A percentile compares a stretch with the other conserved stretches of the same genome.
Evolutionary conservation across 257 asterid genomes (phyloP).

Genomic region (Gardenia jasminoides): DNA sequence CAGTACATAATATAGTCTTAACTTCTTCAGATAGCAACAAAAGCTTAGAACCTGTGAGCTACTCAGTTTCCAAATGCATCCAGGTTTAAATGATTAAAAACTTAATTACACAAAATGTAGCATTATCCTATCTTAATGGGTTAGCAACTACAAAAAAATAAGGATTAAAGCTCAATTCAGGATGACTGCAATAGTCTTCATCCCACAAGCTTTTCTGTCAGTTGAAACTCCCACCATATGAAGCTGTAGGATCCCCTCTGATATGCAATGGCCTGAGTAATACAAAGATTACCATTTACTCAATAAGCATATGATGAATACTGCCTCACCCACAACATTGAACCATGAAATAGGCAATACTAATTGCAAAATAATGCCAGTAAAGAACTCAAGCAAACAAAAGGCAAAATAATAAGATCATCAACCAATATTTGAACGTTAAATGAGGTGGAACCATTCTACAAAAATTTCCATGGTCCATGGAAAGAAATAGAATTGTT

Average conservation of each 20-base stretch:
- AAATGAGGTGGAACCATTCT: neutral
- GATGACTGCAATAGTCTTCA: conserved; percentile 36
- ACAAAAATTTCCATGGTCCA: neutral
- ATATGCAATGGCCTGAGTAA: conserved; percentile 44
- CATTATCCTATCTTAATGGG: neutral
- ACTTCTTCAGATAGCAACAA: neutral
- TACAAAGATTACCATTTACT: conserved; percentile 38
- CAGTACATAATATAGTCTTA: neutral
- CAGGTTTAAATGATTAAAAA: neutral
- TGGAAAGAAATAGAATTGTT: neutral
- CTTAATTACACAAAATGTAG: neutral
- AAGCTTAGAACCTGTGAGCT: neutral
- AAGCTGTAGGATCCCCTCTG: conserved; percentile 50
- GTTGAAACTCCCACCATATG: conserved; percentile 42
- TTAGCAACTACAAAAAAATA: conserved; percentile 6
- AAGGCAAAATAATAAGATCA: neutral
- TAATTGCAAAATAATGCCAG: conserved; percentile 7
- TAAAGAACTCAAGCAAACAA: neutral
- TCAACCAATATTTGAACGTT: neutral
- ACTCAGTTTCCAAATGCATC: neutral
- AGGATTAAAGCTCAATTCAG: conserved; percentile 25
- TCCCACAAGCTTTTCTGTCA: conserved; percentile 31
- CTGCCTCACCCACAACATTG: conserved; percentile 24
- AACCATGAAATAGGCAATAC: conserved; percentile 14
- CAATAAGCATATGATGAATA: conserved; percentile 22